A percentile compares a stretch with the other conserved stretches of the same genome.
phyloP scores from a whole-genome alignment of 345 rosid genomes.

The Mangifera indica region DNA sequence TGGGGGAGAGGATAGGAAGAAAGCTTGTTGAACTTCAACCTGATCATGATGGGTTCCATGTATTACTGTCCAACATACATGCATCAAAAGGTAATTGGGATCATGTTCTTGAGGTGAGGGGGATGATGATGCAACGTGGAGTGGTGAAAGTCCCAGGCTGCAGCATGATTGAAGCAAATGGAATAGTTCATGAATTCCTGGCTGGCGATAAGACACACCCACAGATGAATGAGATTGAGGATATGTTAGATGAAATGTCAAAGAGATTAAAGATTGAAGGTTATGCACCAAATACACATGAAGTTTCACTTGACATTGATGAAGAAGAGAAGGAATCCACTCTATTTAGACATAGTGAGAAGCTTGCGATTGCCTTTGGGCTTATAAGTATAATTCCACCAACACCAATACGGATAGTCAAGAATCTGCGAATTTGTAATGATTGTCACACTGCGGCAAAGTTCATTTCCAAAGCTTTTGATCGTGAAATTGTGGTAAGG shows the following conservation, averaged over 20 bases:
- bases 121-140: constrained; percentile 41
- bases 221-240: constrained; percentile 36
- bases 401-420: constrained; percentile 46
- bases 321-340: constrained; percentile 56
- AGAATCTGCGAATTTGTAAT: constrained; percentile 47
- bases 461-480: constrained; percentile 40
- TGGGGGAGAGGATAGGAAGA: constrained; percentile 60
- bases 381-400: constrained; percentile 36
- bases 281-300: constrained; percentile 43
- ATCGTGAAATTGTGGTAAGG: constrained; percentile 48
- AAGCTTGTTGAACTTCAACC: constrained; percentile 61
- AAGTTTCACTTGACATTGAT: constrained; percentile 49
- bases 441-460: constrained; percentile 46
- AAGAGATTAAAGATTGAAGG: constrained; percentile 42
- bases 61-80: constrained; percentile 54
- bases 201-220: constrained; percentile 51
- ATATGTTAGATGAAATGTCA: constrained; percentile 45
- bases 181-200: constrained; percentile 48
- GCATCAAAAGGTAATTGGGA: constrained; percentile 63
- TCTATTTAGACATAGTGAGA: constrained; percentile 52
- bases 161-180: constrained; percentile 55
- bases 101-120: constrained; percentile 46
- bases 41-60: constrained; percentile 57
- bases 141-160: constrained; percentile 59
- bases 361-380: constrained; percentile 55